A percentile compares a stretch with the other conserved stretches of the same genome.
Evolutionary conservation across 2,329 filamentous ascomycete genomes (phyloP).

Genomic region (Scytalidium sp.): DNA sequence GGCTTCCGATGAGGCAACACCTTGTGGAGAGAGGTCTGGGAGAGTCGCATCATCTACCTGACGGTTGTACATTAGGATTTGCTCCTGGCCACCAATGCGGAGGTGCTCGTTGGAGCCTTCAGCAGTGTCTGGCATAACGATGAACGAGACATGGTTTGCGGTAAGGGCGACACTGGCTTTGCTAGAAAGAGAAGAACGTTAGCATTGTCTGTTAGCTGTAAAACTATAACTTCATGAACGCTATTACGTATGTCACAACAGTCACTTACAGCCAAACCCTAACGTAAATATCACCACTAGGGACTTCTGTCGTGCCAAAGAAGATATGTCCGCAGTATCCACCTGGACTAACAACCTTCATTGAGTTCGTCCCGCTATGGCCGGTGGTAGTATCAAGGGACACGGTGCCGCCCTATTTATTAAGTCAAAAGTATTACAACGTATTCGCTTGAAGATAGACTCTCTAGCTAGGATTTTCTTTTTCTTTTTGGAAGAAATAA

Average conservation of each 20-base stretch:
- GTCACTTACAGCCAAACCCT: constrained; percentile 50
- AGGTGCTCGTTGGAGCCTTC: constrained; percentile 57
- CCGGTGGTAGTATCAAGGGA: constrained; percentile 53
- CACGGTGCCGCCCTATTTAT: constrained; percentile 42
- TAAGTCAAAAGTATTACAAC: neutral
- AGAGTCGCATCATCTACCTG: constrained; percentile 61
- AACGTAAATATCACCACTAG: constrained; percentile 55
- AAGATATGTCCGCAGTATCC: constrained; percentile 60
- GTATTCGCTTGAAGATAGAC: neutral
- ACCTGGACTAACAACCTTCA: constrained; percentile 49
- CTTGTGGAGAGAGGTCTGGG: constrained; percentile 56
- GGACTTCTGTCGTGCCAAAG: constrained; percentile 55
- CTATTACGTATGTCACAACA: neutral
- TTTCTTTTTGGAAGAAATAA: no score
- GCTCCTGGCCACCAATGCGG: constrained; percentile 57
- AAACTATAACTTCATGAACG: neutral
- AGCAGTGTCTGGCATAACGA: constrained; percentile 59
- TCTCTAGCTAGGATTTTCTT: neutral
- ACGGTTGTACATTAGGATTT: constrained; percentile 63
- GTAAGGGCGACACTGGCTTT: constrained; percentile 56
- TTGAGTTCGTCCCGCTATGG: constrained; percentile 53
- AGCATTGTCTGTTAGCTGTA: constrained; percentile 14
- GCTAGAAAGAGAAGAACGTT: constrained; percentile 31
- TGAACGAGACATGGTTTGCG: constrained; percentile 58
- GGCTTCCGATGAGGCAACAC: constrained; percentile 50